Base-by-base conservation (phyloP, 2,329 filamentous ascomycete species). In the Claviceps sp. region DNA sequence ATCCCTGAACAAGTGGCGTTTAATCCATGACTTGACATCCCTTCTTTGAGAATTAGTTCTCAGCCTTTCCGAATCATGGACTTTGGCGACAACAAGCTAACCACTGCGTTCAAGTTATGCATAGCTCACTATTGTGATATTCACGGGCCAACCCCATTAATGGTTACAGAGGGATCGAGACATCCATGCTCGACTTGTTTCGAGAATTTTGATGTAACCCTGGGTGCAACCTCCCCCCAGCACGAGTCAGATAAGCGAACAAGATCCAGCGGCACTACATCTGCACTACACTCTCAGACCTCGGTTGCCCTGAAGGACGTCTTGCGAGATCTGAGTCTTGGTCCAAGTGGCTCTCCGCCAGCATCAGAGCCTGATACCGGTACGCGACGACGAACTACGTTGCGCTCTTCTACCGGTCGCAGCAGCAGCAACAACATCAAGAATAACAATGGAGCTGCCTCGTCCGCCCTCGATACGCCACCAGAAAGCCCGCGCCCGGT, bases 61-160 rank as follows among this genome's bases (percentile, higher is more conserved):
- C 6, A 41, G 13, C 14, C 14, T 16, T 5, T 34, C 47, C 30
- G 30, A 34, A 57, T 51, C 52, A 67, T 67, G 64, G 61, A 57
- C 50, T 60, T 41, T 59, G 56, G 56, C 59, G 56, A 55, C 59
- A 54, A 52, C 48, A 51, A 54, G 59, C 67, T 70, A 63, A 70
- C 65, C 52, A 56, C 60, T 22, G 54, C 56, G 55, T 53, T 79
- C 54, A 76, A 85, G 81, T 70, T 85, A 63, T 84, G 80, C 64
- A 73, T 85, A 60, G 82, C 82, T 60, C 81, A 85, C 65, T 85
- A 84, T 63, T 85, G 82, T 72, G 82, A 85, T 65, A 73, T 79
- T 56, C 82, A 85, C 67, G 82, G 82, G 56, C 82, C 82, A 48
- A 85, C 81, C 47, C 81, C 81, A 48, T 66, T 85, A 54, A 83